phyloP scores from a whole-genome alignment of 805 yeast genomes.

The Lipomyces mesembrius region DNA sequence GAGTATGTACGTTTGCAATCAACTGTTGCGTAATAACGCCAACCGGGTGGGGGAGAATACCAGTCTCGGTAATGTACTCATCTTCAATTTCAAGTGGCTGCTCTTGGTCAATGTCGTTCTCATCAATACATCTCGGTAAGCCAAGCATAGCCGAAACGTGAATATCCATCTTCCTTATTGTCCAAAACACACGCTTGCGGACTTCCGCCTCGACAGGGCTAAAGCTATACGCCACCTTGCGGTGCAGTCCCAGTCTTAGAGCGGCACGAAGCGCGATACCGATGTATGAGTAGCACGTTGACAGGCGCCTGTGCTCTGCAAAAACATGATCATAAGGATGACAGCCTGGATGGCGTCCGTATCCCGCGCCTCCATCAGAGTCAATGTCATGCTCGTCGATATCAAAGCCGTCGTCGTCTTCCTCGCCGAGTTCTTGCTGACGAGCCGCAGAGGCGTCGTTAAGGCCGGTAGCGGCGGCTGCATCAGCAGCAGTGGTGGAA shows the following conservation, averaged over 20 bases:
- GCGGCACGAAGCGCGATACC: slow-evolving; percentile 88
- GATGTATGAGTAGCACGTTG: slow-evolving; percentile 86
- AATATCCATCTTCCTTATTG: slow-evolving; percentile 87
- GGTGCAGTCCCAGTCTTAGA: slow-evolving; percentile 78
- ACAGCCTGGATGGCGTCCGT: slow-evolving; percentile 81
- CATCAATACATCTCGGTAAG: slow-evolving; percentile 74
- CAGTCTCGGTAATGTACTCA: slow-evolving; percentile 75
- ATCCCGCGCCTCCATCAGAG: slow-evolving; percentile 66
- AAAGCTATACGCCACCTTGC: slow-evolving; percentile 65
- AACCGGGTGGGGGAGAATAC: slow-evolving; percentile 55
- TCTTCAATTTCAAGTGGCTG: slow-evolving; percentile 85
- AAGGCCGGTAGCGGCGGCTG: neutral
- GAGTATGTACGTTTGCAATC: slow-evolving; percentile 85
- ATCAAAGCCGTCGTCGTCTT: slow-evolving; percentile 10
- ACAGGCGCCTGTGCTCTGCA: slow-evolving; percentile 83
- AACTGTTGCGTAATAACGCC: slow-evolving; percentile 55
- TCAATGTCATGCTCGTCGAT: slow-evolving; percentile 13
- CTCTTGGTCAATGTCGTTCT: slow-evolving; percentile 85
- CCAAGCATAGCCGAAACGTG: slow-evolving; percentile 88
- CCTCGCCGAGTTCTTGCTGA: slow-evolving; percentile 5
- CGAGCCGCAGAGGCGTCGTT: neutral
- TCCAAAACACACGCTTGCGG: slow-evolving; percentile 84
- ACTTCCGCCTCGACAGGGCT: slow-evolving; percentile 83
- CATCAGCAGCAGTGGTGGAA: neutral
- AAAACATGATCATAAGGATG: slow-evolving; percentile 80